A percentile compares a stretch with the other conserved stretches of the same genome.
Conservation (phyloP, 106 monocot genomes). For the Dendrobium officinale region DNA sequence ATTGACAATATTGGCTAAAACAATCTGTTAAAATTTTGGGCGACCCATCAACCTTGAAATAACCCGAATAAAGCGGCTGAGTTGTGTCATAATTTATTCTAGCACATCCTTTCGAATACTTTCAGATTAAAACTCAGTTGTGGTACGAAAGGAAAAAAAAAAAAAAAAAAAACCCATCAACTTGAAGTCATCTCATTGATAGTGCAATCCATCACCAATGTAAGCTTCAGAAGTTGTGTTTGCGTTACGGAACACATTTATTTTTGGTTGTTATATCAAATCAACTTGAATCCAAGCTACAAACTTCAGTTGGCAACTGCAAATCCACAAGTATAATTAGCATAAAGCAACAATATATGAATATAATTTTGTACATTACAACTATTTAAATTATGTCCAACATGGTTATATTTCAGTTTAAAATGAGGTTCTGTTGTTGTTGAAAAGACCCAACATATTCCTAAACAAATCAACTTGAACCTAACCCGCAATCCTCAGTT, state of each 20-base stretch:
- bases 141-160: not conserved
- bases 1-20: not conserved
- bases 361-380: no score
- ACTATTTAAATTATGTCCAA: no score
- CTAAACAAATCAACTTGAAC: no score
- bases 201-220: not conserved
- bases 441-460: not conserved
- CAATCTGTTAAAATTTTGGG: not conserved
- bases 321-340: no score
- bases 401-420: not conserved
- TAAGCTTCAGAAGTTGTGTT: not conserved
- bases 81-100: not conserved
- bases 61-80: not conserved
- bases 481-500: no score
- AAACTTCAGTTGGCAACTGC: no score
- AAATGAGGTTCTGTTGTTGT: not conserved
- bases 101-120: not conserved
- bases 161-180: not conserved
- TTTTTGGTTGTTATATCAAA: no score
- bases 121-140: not conserved
- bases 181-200: not conserved
- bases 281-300: no score
- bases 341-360: no score
- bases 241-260: not conserved
- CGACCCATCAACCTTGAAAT: not conserved